A percentile compares a stretch with the other conserved stretches of the same genome.
Evolutionary conservation across 176 grass and related monocot genomes (phyloP).

Genomic region (Phoenix dactylifera): DNA sequence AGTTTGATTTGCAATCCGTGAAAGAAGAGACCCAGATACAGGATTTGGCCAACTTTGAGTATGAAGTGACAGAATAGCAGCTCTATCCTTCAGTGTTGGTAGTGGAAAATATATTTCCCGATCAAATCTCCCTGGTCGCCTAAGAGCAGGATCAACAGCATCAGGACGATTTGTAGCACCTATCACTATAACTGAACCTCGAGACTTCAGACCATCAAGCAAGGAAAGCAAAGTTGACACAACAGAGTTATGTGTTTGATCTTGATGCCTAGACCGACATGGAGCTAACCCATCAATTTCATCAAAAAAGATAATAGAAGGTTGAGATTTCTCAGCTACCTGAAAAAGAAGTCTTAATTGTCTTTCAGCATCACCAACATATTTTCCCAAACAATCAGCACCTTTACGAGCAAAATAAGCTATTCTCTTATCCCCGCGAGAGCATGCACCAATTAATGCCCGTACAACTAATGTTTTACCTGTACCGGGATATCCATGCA

Average conservation of each 20-base stretch:
- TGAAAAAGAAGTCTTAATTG: conserved; percentile 96
- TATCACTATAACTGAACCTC: conserved; percentile 94
- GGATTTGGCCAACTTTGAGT: conserved; percentile 84
- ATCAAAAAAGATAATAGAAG: conserved; percentile 99
- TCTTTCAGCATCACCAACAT: conserved; percentile 93
- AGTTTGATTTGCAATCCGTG: conserved; percentile 77
- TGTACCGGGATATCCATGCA: conserved; percentile 93
- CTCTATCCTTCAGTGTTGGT: conserved; percentile 72
- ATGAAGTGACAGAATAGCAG: conserved; percentile 85
- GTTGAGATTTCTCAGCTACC: conserved; percentile 92
- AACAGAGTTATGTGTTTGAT: conserved; percentile 98
- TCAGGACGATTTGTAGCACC: conserved; percentile 93
- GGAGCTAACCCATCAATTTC: conserved; percentile 96
- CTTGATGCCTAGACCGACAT: conserved; percentile 73
- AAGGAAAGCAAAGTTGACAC: conserved; percentile 90
- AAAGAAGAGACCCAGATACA: conserved; percentile 59
- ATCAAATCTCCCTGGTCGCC: conserved; percentile 95
- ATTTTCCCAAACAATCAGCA: conserved; percentile 98
- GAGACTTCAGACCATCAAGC: conserved; percentile 95
- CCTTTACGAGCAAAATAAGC: conserved; percentile 98
- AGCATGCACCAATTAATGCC: conserved; percentile 92
- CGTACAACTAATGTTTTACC: conserved; percentile 94
- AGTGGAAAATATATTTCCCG: conserved; percentile 96
- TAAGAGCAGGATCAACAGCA: conserved; percentile 92
- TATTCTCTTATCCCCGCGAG: conserved; percentile 74